Base-by-base conservation (phyloP, 164 flowering plant genomes). In the Stephania cephalantha region DNA sequence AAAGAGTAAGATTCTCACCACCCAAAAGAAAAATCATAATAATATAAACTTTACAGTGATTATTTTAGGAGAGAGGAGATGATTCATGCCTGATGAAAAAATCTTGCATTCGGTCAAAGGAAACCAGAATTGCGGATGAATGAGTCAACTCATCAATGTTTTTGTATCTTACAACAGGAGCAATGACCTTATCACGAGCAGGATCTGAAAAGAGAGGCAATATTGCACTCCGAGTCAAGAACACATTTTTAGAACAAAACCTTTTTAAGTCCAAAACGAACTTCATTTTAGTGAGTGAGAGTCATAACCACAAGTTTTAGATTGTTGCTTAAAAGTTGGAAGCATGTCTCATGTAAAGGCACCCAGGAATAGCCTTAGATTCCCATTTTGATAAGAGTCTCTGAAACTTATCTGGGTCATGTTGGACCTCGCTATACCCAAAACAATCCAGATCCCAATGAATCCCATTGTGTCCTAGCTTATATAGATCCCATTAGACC, bases 141-240 rank as follows among this genome's bases (percentile, higher is more conserved):
- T 80, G 83, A 72, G 74, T 74, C 74, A 89, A 67, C 58, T 79
- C 78, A 17, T 74, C 61, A 46, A 67, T 81, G 76, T 73, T 80
- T 69, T 78, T 81, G 75, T 80, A 87, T 81, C 84, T 87, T 69
- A 88, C 77, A 63, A 95, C 81, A 44, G 99, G 97, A 77, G 97
- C 94, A 74, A 88, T 88, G 76, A 93, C 97, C 78, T 87, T 92
- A 13, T 80, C 85, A 64, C 86, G 87, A 69, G 95, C 91, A 73
- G 99, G 98, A 84, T 93, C 98, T 95, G 78, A 29, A 71, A 29
- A 78, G 9, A 66, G 46, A 50, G 22, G 46, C 11, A 55, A 73
- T 45, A 45, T 66, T 58, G 63, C 75, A 58, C 22, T 71, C 71
- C 75, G 55, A 67, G 65, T 63, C 42, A 35, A 35, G 42, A 35